phyloP scores from a whole-genome alignment of 2,329 filamentous ascomycete genomes.

The Furcasterigmium furcatum region DNA sequence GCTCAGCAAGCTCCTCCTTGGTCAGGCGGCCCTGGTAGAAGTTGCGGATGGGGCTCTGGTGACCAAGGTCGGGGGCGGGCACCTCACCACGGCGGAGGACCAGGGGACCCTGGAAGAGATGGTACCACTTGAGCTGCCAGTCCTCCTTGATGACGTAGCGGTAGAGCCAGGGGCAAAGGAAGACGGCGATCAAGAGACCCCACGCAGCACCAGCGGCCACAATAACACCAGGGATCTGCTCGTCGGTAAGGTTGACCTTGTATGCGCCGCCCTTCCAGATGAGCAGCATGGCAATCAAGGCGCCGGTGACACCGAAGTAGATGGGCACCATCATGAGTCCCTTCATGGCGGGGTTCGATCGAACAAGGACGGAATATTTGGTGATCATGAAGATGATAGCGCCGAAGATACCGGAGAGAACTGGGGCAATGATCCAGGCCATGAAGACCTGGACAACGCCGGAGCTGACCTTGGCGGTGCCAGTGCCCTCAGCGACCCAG shows the following conservation, averaged over 20 bases:
- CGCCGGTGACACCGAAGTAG: slow-evolving; percentile 54
- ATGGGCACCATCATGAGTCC: slow-evolving; percentile 44
- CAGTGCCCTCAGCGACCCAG: slow-evolving; percentile 29
- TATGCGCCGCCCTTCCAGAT: slow-evolving; percentile 14
- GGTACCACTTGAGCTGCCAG: slow-evolving; percentile 50
- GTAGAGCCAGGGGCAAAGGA: slow-evolving; percentile 53
- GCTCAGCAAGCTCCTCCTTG: slow-evolving; percentile 37
- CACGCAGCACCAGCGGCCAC: slow-evolving; percentile 45
- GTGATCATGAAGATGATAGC: slow-evolving; percentile 39
- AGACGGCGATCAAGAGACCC: slow-evolving; percentile 36
- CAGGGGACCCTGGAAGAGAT: slow-evolving; percentile 45
- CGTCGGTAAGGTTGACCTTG: slow-evolving; percentile 11
- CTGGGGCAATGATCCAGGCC: slow-evolving; percentile 43
- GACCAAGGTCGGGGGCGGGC: slow-evolving; percentile 30
- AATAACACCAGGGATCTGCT: slow-evolving; percentile 42
- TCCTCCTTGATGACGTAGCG: slow-evolving; percentile 52
- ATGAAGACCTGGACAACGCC: slow-evolving; percentile 45
- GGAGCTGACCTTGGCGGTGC: slow-evolving; percentile 10
- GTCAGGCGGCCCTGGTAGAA: slow-evolving; percentile 50
- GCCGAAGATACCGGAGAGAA: slow-evolving; percentile 37
- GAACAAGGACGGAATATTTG: slow-evolving; percentile 37
- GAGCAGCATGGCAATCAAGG: slow-evolving; percentile 12
- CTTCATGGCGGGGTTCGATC: slow-evolving; percentile 35
- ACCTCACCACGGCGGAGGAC: slow-evolving; percentile 35
- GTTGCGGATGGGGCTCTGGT: slow-evolving; percentile 33